A percentile compares a stretch with the other conserved stretches of the same genome.
These are phyloP conservation scores for Puccinia novopanici DNA, from an alignment of 1,284 basidiomycete genomes.

Conservation along the genomic window DNA sequence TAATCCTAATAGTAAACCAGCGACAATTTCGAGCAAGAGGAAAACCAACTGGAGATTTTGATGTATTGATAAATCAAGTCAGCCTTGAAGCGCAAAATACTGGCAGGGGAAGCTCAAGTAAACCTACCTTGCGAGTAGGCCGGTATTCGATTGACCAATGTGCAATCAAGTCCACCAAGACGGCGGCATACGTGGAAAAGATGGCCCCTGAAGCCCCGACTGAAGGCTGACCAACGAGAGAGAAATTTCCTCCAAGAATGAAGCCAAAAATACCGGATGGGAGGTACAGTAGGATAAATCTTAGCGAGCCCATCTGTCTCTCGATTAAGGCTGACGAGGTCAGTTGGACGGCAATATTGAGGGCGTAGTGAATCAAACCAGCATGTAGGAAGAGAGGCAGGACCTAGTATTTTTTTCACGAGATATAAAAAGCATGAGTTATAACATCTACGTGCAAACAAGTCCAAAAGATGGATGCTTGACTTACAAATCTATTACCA, in stretches of 20 bases:
- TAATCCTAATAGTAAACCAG: conserved; percentile 57
- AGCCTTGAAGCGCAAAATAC: conserved; percentile 49
- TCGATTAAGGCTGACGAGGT: conserved; percentile 59
- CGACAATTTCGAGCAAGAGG: conserved; percentile 37
- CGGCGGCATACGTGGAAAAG: conserved; percentile 58
- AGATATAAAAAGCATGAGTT: background rate
- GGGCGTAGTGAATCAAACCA: conserved; percentile 51
- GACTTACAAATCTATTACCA: conserved; percentile 41
- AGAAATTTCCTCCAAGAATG: conserved; percentile 59
- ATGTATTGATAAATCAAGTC: background rate
- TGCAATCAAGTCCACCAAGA: conserved; percentile 58
- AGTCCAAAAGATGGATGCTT: background rate
- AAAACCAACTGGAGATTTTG: conserved; percentile 17
- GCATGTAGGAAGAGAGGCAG: conserved; percentile 43
- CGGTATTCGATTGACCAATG: conserved; percentile 55
- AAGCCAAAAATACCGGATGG: conserved; percentile 59
- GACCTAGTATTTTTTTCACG: background rate
- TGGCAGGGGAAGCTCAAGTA: background rate
- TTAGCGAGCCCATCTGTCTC: conserved; percentile 56
- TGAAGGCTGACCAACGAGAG: conserved; percentile 57
- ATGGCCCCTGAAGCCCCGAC: conserved; percentile 58
- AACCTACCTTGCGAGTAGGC: conserved; percentile 21
- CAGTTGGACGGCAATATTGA: conserved; percentile 59
- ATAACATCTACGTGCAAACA: background rate
- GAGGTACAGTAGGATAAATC: conserved; percentile 55